These are phyloP conservation scores for Beta lomatogona DNA, from an alignment of 179 eudicot species.

Conservation along the genomic window DNA sequence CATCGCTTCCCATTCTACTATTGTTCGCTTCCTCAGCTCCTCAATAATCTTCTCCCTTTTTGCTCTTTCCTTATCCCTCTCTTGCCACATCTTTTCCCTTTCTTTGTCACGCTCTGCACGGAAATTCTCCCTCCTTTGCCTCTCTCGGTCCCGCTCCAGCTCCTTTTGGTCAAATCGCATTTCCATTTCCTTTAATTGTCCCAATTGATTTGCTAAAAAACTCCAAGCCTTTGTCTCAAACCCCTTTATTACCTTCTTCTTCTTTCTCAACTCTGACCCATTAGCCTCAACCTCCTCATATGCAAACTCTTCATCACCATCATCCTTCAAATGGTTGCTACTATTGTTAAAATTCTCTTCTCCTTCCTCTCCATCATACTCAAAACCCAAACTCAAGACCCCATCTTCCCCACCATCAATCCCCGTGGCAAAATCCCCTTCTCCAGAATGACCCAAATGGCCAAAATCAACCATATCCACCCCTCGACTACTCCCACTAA, in stretches of 20 bases:
- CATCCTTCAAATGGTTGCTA: conserved; percentile 56
- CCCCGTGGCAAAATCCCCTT: conserved; percentile 60
- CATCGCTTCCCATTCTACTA: conserved; percentile 63
- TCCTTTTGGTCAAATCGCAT: conserved; percentile 68
- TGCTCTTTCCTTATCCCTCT: conserved; percentile 47
- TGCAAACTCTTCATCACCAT: conserved; percentile 63
- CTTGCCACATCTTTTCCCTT: conserved; percentile 56
- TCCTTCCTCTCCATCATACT: conserved; percentile 66
- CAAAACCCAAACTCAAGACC: conserved; percentile 77
- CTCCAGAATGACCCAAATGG: conserved; percentile 55
- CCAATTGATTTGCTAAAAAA: conserved; percentile 60
- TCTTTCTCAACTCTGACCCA: conserved; percentile 62
- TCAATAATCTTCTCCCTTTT: conserved; percentile 56
- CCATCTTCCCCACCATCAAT: conserved; percentile 76
- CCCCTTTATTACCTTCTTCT: conserved; percentile 64
- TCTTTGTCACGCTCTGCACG: conserved; percentile 53
- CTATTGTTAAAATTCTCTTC: conserved; percentile 52
- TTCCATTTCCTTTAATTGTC: conserved; percentile 69
- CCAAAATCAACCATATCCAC: conserved; percentile 57
- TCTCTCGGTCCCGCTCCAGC: conserved; percentile 68
- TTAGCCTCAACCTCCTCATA: conserved; percentile 72
- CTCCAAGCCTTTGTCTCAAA: conserved; percentile 68
- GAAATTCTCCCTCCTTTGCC: conserved; percentile 54
- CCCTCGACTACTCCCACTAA: conserved; percentile 60
- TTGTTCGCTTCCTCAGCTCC: conserved; percentile 54